Percentiles rank a stretch among this genome's conserved stretches.
phyloP scores from a whole-genome alignment of 1,284 basidiomycete genomes.

The Moniliella sp. region DNA sequence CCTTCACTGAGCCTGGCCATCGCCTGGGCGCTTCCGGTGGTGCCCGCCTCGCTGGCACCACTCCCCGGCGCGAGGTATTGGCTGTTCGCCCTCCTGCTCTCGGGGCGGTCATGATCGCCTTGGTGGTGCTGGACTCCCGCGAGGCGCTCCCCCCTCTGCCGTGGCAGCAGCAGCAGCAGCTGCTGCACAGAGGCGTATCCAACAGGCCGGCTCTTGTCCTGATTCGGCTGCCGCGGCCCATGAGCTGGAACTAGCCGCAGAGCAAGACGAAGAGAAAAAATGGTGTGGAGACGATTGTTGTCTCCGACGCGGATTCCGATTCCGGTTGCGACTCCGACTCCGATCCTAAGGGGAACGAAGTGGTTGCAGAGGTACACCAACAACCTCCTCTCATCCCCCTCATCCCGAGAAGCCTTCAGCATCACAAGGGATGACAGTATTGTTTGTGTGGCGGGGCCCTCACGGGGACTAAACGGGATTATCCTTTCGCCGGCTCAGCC shows the following conservation, averaged over 20 bases:
- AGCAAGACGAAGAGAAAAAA: not conserved
- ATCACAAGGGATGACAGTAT: too few species aligned
- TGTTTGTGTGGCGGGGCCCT: too few species aligned
- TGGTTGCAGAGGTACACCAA: too few species aligned
- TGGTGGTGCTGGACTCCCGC: not conserved
- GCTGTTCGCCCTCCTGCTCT: not conserved
- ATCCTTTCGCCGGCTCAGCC: too few species aligned
- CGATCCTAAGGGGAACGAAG: too few species aligned
- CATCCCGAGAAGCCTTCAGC: too few species aligned
- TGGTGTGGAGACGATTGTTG: conserved; percentile 1
- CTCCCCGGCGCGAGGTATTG: conserved; percentile 5
- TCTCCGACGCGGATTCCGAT: too few species aligned
- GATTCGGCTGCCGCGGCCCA: not conserved
- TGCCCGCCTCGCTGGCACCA: conserved; percentile 6
- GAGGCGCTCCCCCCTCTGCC: not conserved
- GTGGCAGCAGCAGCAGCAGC: conserved; percentile 1
- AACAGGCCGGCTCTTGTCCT: not conserved
- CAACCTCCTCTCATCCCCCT: too few species aligned
- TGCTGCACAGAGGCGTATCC: not conserved
- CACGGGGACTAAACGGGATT: too few species aligned
- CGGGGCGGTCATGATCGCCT: not conserved
- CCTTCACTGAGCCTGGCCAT: conserved; percentile 1
- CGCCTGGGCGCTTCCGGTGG: conserved; percentile 6
- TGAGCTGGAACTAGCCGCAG: not conserved
- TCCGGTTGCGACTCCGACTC: too few species aligned